These are phyloP conservation scores for Paratinospora sagittata DNA, from an alignment of 164 flowering plant species.

Conservation along the genomic window DNA sequence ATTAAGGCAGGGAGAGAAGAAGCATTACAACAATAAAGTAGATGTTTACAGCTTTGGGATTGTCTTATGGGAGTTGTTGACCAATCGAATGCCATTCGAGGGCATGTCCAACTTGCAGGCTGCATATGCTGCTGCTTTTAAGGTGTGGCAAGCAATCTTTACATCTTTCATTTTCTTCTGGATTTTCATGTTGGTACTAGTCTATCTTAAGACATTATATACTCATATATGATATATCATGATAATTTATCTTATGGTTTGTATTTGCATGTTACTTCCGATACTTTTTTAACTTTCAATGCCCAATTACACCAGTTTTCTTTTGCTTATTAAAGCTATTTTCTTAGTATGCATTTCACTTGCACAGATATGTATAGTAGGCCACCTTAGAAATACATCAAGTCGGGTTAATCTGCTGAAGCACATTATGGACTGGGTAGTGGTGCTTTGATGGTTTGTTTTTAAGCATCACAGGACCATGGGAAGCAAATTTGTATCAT, in stretches of 20 bases:
- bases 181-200: neutral
- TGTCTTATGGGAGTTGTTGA: constrained; percentile 86
- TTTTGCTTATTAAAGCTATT: too few species aligned
- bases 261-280: neutral
- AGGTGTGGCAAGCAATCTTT: constrained; percentile 37
- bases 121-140: constrained; percentile 98
- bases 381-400: neutral
- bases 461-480: too few species aligned
- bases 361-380: neutral
- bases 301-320: neutral
- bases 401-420: neutral
- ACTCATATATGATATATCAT: too few species aligned
- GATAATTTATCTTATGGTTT: neutral
- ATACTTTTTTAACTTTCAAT: neutral
- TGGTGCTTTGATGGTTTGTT: neutral
- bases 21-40: constrained; percentile 92
- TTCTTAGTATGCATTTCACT: neutral
- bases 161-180: neutral
- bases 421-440: neutral
- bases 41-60: constrained; percentile 95
- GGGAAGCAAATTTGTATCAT: too few species aligned
- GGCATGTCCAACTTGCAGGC: constrained; percentile 99
- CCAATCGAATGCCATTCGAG: constrained; percentile 93
- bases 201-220: neutral
- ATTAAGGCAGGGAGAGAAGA: constrained; percentile 88